Evolutionary conservation across 495 filamentous ascomycete genomes (phyloP).

Genomic region (Aspergillus indologenus): DNA sequence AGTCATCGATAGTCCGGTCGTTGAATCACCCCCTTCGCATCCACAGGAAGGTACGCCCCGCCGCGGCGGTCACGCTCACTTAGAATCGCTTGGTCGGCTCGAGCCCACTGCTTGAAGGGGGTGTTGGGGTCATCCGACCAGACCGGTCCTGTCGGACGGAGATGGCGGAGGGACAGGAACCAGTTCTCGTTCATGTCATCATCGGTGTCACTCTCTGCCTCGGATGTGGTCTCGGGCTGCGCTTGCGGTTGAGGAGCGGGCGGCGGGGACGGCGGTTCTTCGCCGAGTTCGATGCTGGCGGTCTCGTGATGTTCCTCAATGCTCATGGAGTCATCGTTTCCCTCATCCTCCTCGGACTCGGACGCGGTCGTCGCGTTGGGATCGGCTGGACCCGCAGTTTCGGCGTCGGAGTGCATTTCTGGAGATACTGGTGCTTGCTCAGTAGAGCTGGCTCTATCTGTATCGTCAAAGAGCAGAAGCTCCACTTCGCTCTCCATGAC

Average conservation of each 20-base stretch:
- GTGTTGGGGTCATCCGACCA: slow-evolving; percentile 40
- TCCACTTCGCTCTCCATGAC: slow-evolving; percentile 12
- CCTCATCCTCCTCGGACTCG: slow-evolving; percentile 19
- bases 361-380: slow-evolving; percentile 1
- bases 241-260: neutral
- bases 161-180: slow-evolving; percentile 35
- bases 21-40: slow-evolving; percentile 37
- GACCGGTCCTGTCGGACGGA: slow-evolving; percentile 19
- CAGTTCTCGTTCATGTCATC: slow-evolving; percentile 33
- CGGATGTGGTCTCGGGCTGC: neutral
- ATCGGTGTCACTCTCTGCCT: slow-evolving; percentile 15
- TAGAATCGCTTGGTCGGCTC: slow-evolving; percentile 34
- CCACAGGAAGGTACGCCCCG: slow-evolving; percentile 24
- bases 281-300: slow-evolving; percentile 45
- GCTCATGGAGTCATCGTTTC: slow-evolving; percentile 14
- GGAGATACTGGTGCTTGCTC: neutral
- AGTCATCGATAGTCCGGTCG: slow-evolving; percentile 18
- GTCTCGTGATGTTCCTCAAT: slow-evolving; percentile 34
- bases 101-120: slow-evolving; percentile 44
- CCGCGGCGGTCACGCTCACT: slow-evolving; percentile 30
- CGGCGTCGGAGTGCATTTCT: neutral
- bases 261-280: slow-evolving; percentile 1
- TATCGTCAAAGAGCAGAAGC: neutral
- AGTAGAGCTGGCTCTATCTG: neutral
- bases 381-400: too few species aligned